Base-by-base conservation (phyloP, 129 eudicot genomes). In the Chrysanthemum lavandulifolium region DNA sequence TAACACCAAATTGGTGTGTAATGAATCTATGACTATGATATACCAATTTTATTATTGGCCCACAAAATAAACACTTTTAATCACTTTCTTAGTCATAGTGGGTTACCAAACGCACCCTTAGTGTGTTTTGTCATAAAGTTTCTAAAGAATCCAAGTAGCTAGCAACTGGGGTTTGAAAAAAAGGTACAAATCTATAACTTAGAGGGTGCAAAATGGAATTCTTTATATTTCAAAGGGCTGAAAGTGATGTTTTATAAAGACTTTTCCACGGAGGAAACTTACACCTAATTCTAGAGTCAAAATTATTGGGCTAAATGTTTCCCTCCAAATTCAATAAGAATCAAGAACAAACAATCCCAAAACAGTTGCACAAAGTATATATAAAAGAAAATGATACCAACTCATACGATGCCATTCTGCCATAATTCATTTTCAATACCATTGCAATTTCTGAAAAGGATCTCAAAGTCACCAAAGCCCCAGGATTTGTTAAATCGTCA, bases 261-360 rank as follows among this genome's bases (percentile, higher is more conserved):
- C 47, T 45, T 45, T 43, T 14, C 59, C 15, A 29, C 10, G 45
- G n/a, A 27, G 9, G 45, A 74, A 76, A 76, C 80, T 58, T 76
- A 76, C 69, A 60, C 75, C 53, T 31, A 45, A 29, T 51, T 52
- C 69, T 47, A 61, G 45, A 10, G 76, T 69, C 77, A 54, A 78
- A 78, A 51, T 63, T 71, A 10, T 47, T 71, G 70, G 55, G 76
- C 76, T 23, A 11, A 5, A 63, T 52, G 65, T 43, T 71, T 78
- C 82, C 82, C 82, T n/a, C n/a, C 72, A 63, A 25, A 40, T 78
- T 78, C 13, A 53, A 66, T 25, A 69, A 23, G n/a, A 33, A 77
- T 50, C 55, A 68, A 49, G 33, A 65, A 77, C 71, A 53, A 77
- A 61, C 70, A 29, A 76, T 61, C 29, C 68, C 29, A 15, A 18